Evolutionary conservation across 1,284 basidiomycete species (phyloP).

Genomic region (Ceratobasidium sp.): DNA sequence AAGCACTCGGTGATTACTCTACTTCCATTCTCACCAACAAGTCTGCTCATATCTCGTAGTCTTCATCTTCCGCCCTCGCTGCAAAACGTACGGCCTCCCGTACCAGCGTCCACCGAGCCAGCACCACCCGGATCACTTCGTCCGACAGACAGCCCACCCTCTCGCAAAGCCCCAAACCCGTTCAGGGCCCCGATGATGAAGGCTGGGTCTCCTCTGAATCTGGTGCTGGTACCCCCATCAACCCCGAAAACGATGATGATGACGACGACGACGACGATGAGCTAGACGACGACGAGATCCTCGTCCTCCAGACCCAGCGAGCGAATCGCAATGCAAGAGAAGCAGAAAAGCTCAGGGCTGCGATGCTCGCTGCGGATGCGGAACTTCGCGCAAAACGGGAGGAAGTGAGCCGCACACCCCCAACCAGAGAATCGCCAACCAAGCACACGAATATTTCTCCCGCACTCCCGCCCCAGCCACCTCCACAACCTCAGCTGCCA

Average conservation of each 20-base stretch:
- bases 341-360: constrained; percentile 26
- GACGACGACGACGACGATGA: constrained; percentile 38
- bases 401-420: constrained; percentile 12
- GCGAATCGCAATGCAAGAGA: constrained; percentile 38
- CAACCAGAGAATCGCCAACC: constrained; percentile 18
- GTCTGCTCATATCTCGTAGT: constrained; percentile 25
- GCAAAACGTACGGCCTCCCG: constrained; percentile 32
- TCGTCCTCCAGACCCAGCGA: constrained; percentile 26
- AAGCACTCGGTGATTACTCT: constrained; percentile 29
- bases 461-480: not conserved
- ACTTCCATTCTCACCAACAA: not conserved
- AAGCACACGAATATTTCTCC: constrained; percentile 33
- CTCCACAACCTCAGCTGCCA: not conserved
- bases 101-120: constrained; percentile 22
- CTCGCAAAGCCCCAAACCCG: constrained; percentile 3
- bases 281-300: constrained; percentile 37
- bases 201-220: constrained; percentile 48
- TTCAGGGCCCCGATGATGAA: constrained; percentile 41
- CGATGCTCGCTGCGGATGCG: constrained; percentile 30
- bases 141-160: not conserved
- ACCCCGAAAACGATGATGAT: constrained; percentile 22
- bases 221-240: constrained; percentile 41
- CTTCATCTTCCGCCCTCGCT: constrained; percentile 36
- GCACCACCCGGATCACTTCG: constrained; percentile 4
- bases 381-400: constrained; percentile 31